Percentiles rank a stretch among this genome's conserved stretches.
Evolutionary conservation across 805 yeast species (phyloP).

Genomic region (Lipomyces anomalus): DNA sequence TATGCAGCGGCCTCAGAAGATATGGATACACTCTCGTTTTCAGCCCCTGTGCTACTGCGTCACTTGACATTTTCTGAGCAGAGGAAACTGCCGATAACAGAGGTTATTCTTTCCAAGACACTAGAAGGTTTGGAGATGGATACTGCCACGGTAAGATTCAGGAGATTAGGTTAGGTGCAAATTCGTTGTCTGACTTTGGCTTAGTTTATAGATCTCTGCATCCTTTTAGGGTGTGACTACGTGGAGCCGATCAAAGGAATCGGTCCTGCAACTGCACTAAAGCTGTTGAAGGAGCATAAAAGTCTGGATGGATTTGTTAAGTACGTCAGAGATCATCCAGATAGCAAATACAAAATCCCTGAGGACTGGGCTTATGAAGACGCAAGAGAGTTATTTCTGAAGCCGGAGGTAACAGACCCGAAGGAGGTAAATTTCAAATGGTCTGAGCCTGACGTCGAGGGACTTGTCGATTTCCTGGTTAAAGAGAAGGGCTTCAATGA

Average conservation of each 20-base stretch:
- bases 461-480: slow-evolving; percentile 75
- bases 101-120: slow-evolving; percentile 61
- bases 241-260: slow-evolving; percentile 93
- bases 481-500: slow-evolving; percentile 87
- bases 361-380: slow-evolving; percentile 91
- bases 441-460: slow-evolving; percentile 83
- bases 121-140: slow-evolving; percentile 61
- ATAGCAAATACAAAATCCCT: slow-evolving; percentile 75
- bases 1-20: slow-evolving; percentile 98
- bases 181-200: slow-evolving; percentile 48
- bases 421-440: slow-evolving; percentile 68
- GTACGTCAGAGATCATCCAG: slow-evolving; percentile 44
- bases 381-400: slow-evolving; percentile 74
- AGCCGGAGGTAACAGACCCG: slow-evolving; percentile 72
- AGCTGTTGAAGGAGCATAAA: slow-evolving; percentile 79
- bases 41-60: slow-evolving; percentile 74
- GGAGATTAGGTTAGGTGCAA: background rate
- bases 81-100: slow-evolving; percentile 85
- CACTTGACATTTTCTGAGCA: slow-evolving; percentile 94
- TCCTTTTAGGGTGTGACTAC: slow-evolving; percentile 92
- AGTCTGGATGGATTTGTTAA: slow-evolving; percentile 68
- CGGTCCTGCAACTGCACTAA: slow-evolving; percentile 92
- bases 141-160: slow-evolving; percentile 7
- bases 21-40: slow-evolving; percentile 96
- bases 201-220: slow-evolving; percentile 86